Evolutionary conservation across 257 asterid genomes (phyloP), one percentile per base, ranked within the genome.

Genomic region (Nicotiana obtusifolia): DNA sequence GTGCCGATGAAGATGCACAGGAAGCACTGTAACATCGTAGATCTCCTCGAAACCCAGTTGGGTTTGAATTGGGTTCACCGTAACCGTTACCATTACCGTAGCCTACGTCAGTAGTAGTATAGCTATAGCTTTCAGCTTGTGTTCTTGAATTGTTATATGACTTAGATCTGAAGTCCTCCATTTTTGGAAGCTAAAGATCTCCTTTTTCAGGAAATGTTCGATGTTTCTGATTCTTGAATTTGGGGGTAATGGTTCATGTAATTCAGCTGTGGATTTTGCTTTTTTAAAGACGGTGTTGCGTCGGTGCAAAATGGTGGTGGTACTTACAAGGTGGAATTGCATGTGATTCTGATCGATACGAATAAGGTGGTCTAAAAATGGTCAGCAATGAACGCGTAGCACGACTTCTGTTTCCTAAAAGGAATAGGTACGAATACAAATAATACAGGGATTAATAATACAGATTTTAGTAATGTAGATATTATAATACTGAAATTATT

Each of bases 131-230:
- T 41, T 71, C 60, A 10, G 24, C 20, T 14, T 41, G 57, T 20
- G 35, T 26, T 44, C 60, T 44, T 0, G 78, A 44, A 71, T 44
- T 57, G 35, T 71, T 71, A 22, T 44, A 71, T 44, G 78, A 71
- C 35, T 71, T 41, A 49, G 22, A 71, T 71, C 78, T 71, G 20
- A 71, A 71, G 7, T 71, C 78, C 14, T 71, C 78, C 78, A 71
- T 71, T 13, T n/a, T 17, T 30, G 44, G 44, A 15, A 52, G 56
- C 16, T 30, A 30, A 30, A 30, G 2, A 30, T 2, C 31, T 30
- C 31, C 31, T 2, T 30, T 30, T 30, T 30, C 31, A 30, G 31
- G 31, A 30, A 49, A 49, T 30, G 49, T 19, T 19, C 28, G 4
- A 67, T 2, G 26, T 17, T 14, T 54, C 16, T 15, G 59, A 15